Percentiles rank a stretch among this genome's conserved stretches.
These are phyloP conservation scores for Pseudogymnoascus sp. DNA, from an alignment of 2,329 filamentous ascomycete genomes.

Conservation along the genomic window DNA sequence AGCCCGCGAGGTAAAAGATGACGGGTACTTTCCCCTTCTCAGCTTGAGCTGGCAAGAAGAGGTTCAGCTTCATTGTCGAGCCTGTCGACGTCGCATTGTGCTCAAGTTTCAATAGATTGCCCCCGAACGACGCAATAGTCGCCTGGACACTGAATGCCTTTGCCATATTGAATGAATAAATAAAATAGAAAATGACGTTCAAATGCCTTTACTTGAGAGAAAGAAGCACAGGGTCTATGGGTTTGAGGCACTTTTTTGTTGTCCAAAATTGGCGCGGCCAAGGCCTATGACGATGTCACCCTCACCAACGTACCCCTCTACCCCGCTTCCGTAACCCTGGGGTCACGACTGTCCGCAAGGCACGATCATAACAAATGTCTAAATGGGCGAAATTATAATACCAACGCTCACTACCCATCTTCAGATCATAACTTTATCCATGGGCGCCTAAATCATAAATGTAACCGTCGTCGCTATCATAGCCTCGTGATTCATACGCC, in stretches of 20 bases:
- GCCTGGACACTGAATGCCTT: conserved; percentile 72
- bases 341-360: background rate
- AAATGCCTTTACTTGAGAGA: background rate
- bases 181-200: background rate
- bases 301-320: background rate
- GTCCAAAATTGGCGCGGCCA: background rate
- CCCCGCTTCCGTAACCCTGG: conserved; percentile 7
- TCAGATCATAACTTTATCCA: background rate
- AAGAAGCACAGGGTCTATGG: background rate
- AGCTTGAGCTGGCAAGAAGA: conserved; percentile 76
- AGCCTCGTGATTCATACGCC: conserved; percentile 1
- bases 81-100: conserved; percentile 71
- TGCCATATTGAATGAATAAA: background rate
- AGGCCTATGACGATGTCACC: background rate
- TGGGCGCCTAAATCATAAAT: conserved; percentile 5
- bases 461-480: background rate
- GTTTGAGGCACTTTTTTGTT: background rate
- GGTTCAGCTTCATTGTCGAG: conserved; percentile 86
- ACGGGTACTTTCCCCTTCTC: conserved; percentile 61
- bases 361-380: background rate
- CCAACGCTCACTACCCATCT: background rate
- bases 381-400: background rate
- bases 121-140: conserved; percentile 84
- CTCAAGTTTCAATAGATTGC: conserved; percentile 87
- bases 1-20: conserved; percentile 84